Percentiles rank a stretch among this genome's conserved stretches.
Conservation (phyloP, 768 basidiomycete genomes). For the Mycena polygramma region DNA sequence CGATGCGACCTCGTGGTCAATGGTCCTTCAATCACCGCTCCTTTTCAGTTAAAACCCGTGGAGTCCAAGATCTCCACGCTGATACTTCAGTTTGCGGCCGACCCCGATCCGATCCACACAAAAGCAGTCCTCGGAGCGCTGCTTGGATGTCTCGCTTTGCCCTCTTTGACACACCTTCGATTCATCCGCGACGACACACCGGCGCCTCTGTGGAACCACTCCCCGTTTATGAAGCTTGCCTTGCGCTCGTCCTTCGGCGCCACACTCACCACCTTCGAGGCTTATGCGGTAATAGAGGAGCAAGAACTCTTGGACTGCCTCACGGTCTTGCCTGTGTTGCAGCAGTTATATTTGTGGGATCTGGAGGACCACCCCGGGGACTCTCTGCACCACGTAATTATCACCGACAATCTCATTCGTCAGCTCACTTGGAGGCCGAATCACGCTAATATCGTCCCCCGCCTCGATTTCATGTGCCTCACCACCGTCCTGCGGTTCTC, state of each 20-base stretch:
- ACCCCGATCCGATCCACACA: neutral
- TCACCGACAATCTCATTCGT: constrained; percentile 14
- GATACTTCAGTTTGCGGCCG: neutral
- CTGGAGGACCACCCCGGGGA: neutral
- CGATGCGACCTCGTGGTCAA: neutral
- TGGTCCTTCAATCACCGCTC: neutral
- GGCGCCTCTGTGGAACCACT: neutral
- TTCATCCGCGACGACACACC: neutral
- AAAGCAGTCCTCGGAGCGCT: neutral
- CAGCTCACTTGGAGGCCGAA: neutral
- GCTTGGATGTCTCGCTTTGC: neutral
- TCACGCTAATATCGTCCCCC: neutral
- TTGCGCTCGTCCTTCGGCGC: neutral
- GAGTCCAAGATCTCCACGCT: neutral
- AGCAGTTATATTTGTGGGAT: neutral
- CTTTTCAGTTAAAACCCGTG: neutral
- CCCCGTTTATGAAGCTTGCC: neutral
- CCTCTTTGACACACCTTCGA: neutral
- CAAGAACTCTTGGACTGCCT: constrained; percentile 9
- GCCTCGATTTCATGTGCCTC: neutral
- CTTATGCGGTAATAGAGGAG: neutral
- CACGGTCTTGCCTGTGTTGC: neutral
- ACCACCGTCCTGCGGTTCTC: neutral
- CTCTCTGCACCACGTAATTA: neutral
- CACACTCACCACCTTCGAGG: neutral